Conservation (phyloP, 2,329 filamentous ascomycete species). For the Ploettnerulaceae sp. region DNA sequence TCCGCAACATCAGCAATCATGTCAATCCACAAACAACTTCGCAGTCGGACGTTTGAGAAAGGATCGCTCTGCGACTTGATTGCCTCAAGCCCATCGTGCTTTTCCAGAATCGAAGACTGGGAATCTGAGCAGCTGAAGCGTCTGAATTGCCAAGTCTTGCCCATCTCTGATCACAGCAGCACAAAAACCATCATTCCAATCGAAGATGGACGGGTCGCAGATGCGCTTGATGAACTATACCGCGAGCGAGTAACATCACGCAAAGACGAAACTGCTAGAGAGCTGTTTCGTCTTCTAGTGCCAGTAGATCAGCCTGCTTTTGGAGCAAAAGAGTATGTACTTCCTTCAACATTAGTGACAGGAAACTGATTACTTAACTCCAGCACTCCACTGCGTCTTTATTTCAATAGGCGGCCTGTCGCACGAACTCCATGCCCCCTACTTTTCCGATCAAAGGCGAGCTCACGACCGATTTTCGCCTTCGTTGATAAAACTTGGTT, state of each 20-base stretch:
- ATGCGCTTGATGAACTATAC: background rate
- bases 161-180: background rate
- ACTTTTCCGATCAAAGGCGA: background rate
- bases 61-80: background rate
- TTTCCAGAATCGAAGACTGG: background rate
- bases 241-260: background rate
- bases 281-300: background rate
- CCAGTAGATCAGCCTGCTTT: background rate
- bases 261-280: constrained; percentile 1
- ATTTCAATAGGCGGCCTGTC: background rate
- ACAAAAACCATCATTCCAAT: background rate
- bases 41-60: constrained; percentile 1
- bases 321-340: background rate
- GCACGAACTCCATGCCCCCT: background rate
- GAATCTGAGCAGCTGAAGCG: constrained; percentile 1
- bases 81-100: constrained; percentile 1
- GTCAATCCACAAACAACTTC: background rate
- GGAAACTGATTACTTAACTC: background rate
- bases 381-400: background rate
- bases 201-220: background rate
- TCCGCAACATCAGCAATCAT: constrained; percentile 1
- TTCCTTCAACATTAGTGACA: background rate
- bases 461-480: background rate
- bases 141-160: constrained; percentile 1
- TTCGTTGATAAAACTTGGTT: background rate